Evolutionary conservation across 2,329 filamentous ascomycete species (phyloP).

Genomic region (Pseudogymnoascus sp.): DNA sequence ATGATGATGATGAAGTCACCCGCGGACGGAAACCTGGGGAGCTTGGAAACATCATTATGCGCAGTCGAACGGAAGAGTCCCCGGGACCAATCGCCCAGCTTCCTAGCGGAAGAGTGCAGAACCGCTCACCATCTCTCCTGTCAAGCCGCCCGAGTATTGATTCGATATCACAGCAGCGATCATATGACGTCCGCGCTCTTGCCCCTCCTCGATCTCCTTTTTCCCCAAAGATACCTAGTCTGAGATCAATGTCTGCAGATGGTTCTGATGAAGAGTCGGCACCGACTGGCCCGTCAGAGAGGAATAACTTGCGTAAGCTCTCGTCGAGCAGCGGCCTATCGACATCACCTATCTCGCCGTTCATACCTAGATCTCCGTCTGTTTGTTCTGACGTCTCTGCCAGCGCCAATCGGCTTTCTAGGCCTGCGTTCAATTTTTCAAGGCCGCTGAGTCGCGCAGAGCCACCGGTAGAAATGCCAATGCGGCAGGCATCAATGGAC

Average conservation of each 20-base stretch:
- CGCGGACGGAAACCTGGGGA: neutral
- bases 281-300: slow-evolving; percentile 46
- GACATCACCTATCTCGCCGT: slow-evolving; percentile 57
- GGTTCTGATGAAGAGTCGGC: slow-evolving; percentile 66
- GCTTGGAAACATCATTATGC: neutral
- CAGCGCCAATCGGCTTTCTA: slow-evolving; percentile 49
- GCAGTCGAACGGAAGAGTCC: slow-evolving; percentile 47
- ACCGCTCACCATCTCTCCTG: slow-evolving; percentile 17
- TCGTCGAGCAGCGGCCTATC: slow-evolving; percentile 64
- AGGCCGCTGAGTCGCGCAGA: slow-evolving; percentile 73
- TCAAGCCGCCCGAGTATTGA: slow-evolving; percentile 23
- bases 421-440: slow-evolving; percentile 88
- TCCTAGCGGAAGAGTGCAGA: slow-evolving; percentile 12
- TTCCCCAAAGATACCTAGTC: slow-evolving; percentile 45
- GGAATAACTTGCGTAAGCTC: slow-evolving; percentile 67
- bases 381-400: slow-evolving; percentile 73
- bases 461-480: slow-evolving; percentile 49
- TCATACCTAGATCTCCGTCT: slow-evolving; percentile 69
- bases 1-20: neutral
- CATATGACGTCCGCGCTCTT: slow-evolving; percentile 34
- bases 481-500: slow-evolving; percentile 58
- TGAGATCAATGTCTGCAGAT: slow-evolving; percentile 55
- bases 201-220: slow-evolving; percentile 40
- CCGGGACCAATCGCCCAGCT: slow-evolving; percentile 42
- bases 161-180: slow-evolving; percentile 22